These are phyloP conservation scores for Chlamydomonas sphaeroides DNA, from an alignment of 139 green algal genomes.

Conservation along the genomic window DNA sequence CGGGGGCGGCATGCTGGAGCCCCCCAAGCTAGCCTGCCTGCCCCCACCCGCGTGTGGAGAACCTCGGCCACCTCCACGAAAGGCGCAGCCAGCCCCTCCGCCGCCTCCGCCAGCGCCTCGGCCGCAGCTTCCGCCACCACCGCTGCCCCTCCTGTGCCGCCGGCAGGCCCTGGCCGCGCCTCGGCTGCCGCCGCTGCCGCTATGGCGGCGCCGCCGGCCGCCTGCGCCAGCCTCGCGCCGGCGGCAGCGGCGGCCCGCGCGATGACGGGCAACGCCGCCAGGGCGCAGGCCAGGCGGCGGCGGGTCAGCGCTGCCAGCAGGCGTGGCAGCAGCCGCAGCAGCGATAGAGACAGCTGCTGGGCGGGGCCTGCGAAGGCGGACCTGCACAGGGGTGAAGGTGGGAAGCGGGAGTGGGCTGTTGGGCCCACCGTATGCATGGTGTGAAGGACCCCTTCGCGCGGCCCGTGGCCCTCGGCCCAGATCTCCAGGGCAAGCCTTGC, in stretches of 20 bases:
- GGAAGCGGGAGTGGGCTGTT: too few relatives aligned
- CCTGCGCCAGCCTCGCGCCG: neutral
- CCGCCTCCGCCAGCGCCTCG: neutral
- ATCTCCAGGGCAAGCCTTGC: neutral
- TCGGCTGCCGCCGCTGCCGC: neutral
- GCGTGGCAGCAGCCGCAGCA: conserved; percentile 8
- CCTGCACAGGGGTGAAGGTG: neutral
- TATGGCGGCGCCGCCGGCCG: neutral
- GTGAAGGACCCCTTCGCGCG: too few relatives aligned
- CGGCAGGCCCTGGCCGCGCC: neutral
- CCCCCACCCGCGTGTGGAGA: neutral
- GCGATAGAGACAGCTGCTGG: neutral
- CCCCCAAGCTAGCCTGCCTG: neutral
- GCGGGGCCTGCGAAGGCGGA: neutral
- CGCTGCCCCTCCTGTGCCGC: neutral
- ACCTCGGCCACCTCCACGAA: conserved; percentile 18
- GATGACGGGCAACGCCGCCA: neutral
- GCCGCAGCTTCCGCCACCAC: neutral
- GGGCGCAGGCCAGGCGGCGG: conserved; percentile 5
- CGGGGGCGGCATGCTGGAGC: neutral
- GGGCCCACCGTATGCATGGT: too few relatives aligned
- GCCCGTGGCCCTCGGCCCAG: too few relatives aligned
- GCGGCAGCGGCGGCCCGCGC: neutral
- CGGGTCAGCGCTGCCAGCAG: conserved; percentile 11
- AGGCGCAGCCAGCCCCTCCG: neutral